A percentile compares a stretch with the other conserved stretches of the same genome.
phyloP scores from a whole-genome alignment of 2,329 filamentous ascomycete species.

The Trichoderma koningii region DNA sequence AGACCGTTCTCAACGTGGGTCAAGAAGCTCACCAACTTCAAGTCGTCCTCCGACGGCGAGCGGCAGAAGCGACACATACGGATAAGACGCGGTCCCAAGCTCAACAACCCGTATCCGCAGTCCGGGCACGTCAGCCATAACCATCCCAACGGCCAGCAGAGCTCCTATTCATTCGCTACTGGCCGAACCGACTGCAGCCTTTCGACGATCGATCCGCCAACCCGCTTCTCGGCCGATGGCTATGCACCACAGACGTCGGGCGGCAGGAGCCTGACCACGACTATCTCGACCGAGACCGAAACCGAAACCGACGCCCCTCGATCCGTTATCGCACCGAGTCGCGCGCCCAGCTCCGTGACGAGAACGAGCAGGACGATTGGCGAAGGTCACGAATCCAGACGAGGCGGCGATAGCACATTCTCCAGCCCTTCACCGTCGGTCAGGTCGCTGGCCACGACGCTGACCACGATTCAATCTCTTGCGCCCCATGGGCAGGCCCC shows the following conservation, averaged over 20 bases:
- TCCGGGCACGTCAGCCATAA: conserved; percentile 60
- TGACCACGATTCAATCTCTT: conserved; percentile 79
- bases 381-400: conserved; percentile 66
- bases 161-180: conserved; percentile 58
- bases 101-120: conserved; percentile 91
- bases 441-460: conserved; percentile 76
- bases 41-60: conserved; percentile 66
- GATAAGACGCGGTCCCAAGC: conserved; percentile 60
- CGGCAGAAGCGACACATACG: conserved; percentile 47
- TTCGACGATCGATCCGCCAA: conserved; percentile 60
- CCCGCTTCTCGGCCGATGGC: conserved; percentile 62
- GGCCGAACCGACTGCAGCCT: conserved; percentile 56
- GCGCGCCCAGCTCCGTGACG: conserved; percentile 64
- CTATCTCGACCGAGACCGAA: conserved; percentile 84
- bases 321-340: conserved; percentile 76
- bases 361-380: conserved; percentile 73
- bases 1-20: conserved; percentile 92
- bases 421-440: conserved; percentile 81
- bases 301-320: conserved; percentile 76
- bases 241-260: conserved; percentile 60
- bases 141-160: conserved; percentile 45
- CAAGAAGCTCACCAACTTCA: conserved; percentile 88
- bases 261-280: conserved; percentile 69
- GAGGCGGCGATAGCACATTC: conserved; percentile 75
- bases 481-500: conserved; percentile 41